phyloP scores from a whole-genome alignment of 495 filamentous ascomycete genomes.

The Xylaria sp. region DNA sequence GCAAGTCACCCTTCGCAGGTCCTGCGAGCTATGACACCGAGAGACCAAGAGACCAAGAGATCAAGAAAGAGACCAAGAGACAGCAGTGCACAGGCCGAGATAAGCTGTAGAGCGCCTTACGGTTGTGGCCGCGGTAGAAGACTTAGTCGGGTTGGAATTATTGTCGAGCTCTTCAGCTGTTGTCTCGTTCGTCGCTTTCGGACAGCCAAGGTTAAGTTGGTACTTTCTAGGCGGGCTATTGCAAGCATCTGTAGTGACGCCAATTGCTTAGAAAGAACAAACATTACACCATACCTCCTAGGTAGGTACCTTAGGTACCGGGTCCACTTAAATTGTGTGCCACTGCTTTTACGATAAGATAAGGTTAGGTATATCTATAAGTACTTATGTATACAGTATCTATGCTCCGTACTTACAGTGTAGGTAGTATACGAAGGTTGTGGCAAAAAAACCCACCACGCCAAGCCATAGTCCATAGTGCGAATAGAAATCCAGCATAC shows the following conservation, averaged over 20 bases:
- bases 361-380: too few species aligned
- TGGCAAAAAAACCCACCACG: too few species aligned
- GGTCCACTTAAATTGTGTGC: slow-evolving; percentile 10
- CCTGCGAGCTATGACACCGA: slow-evolving; percentile 6
- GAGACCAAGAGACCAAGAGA: neutral
- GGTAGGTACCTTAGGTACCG: neutral
- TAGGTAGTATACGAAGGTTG: too few species aligned
- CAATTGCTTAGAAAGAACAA: neutral
- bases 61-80: neutral
- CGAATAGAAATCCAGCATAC: too few species aligned
- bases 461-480: too few species aligned
- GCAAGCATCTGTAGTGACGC: neutral
- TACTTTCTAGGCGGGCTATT: neutral
- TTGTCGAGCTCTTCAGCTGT: neutral
- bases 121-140: neutral
- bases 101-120: neutral
- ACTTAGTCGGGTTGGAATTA: neutral
- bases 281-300: slow-evolving; percentile 10
- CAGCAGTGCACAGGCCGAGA: slow-evolving; percentile 10
- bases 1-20: slow-evolving; percentile 30
- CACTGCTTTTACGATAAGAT: slow-evolving; percentile 13
- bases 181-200: neutral
- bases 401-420: too few species aligned
- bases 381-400: too few species aligned
- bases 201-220: neutral